Evolutionary conservation across 768 basidiomycete genomes (phyloP).

Genomic region (Russula compacta): DNA sequence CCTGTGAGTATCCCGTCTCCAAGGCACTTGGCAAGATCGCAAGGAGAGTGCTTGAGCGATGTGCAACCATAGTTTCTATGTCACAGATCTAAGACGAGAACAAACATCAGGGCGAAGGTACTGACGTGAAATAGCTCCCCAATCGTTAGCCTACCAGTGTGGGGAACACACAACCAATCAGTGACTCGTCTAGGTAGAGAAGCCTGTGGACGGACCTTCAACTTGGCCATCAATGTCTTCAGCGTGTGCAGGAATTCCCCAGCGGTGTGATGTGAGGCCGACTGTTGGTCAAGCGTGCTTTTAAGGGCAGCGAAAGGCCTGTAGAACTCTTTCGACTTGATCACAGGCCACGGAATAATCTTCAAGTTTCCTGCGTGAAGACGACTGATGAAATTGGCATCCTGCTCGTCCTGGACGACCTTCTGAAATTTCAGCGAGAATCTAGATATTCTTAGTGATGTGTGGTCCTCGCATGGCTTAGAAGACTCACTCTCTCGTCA

Average conservation of each 20-base stretch:
- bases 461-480: background rate
- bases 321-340: constrained; percentile 55
- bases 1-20: constrained; percentile 37
- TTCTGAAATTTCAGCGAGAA: constrained; percentile 50
- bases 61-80: constrained; percentile 42
- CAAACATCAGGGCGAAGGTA: background rate
- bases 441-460: constrained; percentile 24
- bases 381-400: constrained; percentile 51
- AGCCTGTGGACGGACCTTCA: constrained; percentile 38
- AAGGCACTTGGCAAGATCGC: constrained; percentile 39
- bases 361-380: constrained; percentile 46
- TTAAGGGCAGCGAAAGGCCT: constrained; percentile 41
- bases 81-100: background rate
- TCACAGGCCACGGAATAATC: constrained; percentile 62
- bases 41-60: constrained; percentile 34
- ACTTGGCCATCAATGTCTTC: constrained; percentile 59
- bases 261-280: constrained; percentile 40
- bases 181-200: background rate
- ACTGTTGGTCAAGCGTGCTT: constrained; percentile 39
- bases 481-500: constrained; percentile 45
- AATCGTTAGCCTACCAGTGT: constrained; percentile 44
- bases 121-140: constrained; percentile 57
- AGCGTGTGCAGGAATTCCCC: constrained; percentile 48
- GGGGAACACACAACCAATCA: background rate
- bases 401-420: constrained; percentile 55